Evolutionary conservation across 306 rosid species (phyloP).

Genomic region (Cyamopsis tetragonoloba): DNA sequence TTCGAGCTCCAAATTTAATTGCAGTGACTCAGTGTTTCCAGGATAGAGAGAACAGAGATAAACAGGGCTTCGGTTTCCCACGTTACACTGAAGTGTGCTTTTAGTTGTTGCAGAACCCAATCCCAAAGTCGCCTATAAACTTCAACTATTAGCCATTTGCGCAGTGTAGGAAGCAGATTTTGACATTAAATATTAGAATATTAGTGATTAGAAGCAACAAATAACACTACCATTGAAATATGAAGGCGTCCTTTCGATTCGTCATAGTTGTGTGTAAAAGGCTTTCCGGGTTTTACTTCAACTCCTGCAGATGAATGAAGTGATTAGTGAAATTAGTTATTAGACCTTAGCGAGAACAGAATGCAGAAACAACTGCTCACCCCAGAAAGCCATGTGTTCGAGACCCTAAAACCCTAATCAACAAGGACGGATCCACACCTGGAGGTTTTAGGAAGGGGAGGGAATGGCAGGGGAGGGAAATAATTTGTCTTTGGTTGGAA

Average conservation of each 20-base stretch:
- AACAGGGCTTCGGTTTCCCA: conserved; percentile 76
- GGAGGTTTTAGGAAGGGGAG: too few species aligned
- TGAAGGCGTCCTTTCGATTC: conserved; percentile 73
- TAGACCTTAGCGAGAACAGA: background rate
- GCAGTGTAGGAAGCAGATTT: background rate
- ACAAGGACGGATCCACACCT: too few species aligned
- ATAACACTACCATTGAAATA: conserved; percentile 55
- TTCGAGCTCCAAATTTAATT: conserved; percentile 72
- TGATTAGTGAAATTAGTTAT: background rate
- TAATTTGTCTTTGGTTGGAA: too few species aligned
- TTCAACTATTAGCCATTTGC: background rate
- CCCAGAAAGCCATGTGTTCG: conserved; percentile 75
- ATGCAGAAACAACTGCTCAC: conserved; percentile 30
- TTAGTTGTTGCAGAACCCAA: conserved; percentile 49
- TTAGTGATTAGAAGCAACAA: background rate
- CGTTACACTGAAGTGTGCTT: conserved; percentile 85
- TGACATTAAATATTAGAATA: too few species aligned
- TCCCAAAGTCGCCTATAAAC: conserved; percentile 66
- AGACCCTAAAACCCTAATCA: conserved; percentile 23
- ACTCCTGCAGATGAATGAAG: conserved; percentile 38
- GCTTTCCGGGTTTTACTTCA: conserved; percentile 86
- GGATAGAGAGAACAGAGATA: conserved; percentile 76
- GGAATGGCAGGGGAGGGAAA: too few species aligned
- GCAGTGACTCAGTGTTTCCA: conserved; percentile 64
- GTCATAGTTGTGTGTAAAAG: conserved; percentile 50